Conservation (phyloP, 1,284 basidiomycete species). For the Ceratobasidium sp. region DNA sequence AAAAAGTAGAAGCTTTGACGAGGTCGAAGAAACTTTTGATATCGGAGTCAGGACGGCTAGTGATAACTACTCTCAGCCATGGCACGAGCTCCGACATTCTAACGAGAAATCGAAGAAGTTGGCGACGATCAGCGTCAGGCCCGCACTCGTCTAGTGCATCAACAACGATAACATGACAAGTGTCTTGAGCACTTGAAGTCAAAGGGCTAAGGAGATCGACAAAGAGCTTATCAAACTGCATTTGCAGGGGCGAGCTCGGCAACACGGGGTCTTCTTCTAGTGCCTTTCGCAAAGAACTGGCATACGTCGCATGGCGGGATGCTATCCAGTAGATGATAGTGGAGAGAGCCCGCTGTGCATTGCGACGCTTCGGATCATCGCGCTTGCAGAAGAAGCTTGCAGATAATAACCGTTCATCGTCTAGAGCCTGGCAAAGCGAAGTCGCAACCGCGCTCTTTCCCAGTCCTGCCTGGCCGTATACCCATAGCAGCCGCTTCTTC, state of each 20-base stretch:
- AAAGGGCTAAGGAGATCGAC: background rate
- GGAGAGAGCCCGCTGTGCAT: background rate
- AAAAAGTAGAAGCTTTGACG: background rate
- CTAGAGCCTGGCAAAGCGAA: background rate
- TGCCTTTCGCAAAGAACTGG: background rate
- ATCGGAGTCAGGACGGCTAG: slow-evolving; percentile 9
- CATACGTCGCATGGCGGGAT: background rate
- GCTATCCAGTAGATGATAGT: background rate
- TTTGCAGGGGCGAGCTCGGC: background rate
- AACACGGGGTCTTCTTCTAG: background rate
- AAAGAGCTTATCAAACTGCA: no score
- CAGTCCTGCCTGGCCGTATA: slow-evolving; percentile 31
- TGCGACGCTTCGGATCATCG: background rate
- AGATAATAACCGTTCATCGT: background rate
- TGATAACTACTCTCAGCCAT: slow-evolving; percentile 15
- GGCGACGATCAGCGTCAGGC: background rate
- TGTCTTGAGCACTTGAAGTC: background rate
- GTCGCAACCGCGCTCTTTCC: slow-evolving; percentile 21
- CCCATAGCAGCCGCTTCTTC: no score
- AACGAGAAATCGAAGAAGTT: background rate
- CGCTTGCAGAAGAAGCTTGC: slow-evolving; percentile 31
- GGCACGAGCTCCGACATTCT: slow-evolving; percentile 2
- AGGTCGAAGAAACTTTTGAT: background rate
- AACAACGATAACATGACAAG: background rate
- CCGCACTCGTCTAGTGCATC: slow-evolving; percentile 39